Base-by-base conservation (phyloP, 2,329 filamentous ascomycete genomes). In the Scedosporium dehoogii region DNA sequence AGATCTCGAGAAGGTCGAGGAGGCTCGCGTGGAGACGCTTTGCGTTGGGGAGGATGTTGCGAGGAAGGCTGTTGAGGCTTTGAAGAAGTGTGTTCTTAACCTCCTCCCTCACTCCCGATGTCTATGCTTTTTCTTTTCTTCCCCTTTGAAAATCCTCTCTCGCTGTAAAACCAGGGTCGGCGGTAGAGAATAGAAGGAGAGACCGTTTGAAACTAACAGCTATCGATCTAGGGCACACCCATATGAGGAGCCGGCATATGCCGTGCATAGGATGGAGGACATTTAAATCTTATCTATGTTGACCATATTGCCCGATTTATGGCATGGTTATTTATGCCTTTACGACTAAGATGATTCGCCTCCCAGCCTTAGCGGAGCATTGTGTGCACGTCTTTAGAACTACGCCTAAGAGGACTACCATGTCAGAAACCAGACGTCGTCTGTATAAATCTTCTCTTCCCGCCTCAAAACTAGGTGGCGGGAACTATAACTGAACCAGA, bases 21-120 rank as follows among this genome's bases (percentile, higher is more conserved):
- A 90, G 71, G 76, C 81, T 1, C 79, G 80, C 58, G 83, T 88
- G 16, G 87, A 91, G 75, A 81, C 82, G 1, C 69, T 88, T 3
- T 86, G 85, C 69, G 67, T 84, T 0, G 85, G 85, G 0, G 79
- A 81, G 67, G 82, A 87, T 7, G 76, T 82, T 18, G 77, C 78
- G 0, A 77, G 74, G 64, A 78, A 77, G 46, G 87, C 81, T 1
- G 85, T 90, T 0, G 79, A 78, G 33, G 87, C 85, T 4, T 70
- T 91, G 72, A 90, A 88, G 72, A 77, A 74, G 87, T 88, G 67
- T 69, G 82, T 78, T 10, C 44, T 21, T 56, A 63, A 29, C 18
- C 10, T 21, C 59, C 44, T 58, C 57, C 6, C 21, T 21, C 48
- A 53, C 33, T 4, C 25, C 46, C 56, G 65, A 63, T 57, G 29